Base-by-base conservation (phyloP, 225 moss, liverwort and hornwort genomes). In the Antitrichia curtipendula region DNA sequence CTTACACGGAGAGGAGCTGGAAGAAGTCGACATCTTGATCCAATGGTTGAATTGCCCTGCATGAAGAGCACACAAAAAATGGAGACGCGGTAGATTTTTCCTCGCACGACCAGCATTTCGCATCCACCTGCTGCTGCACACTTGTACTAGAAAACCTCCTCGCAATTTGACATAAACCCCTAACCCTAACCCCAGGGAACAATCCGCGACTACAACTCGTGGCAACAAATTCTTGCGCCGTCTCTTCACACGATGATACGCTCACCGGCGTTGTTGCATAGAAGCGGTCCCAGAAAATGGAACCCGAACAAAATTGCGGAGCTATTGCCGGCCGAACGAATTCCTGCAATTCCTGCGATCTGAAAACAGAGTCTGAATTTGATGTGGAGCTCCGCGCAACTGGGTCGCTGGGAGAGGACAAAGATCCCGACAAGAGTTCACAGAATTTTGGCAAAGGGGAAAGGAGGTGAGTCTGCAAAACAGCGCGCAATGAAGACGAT, bases 1-100 rank as follows among this genome's bases (percentile, higher is more conserved):
- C 95, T 95, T 92, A 97, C 98, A 98, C 90, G 54, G 89, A 90
- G 23, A 98, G 92, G 75, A 97, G 93, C 86, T 93, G 93, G 81
- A 95, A 98, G 85, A 89, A 92, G 86, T 98, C 95, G 81, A 95
- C 82, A 24, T 92, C 88, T 53, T 81, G 86, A 84, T 98, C 94
- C 89, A 95, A 87, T 31, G 98, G 92, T 77, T 94, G 93, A 60
- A 94, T 91, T 68, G 94, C 92, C 88, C 81, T 84, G 83, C 94
- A 94, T 50, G 90, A 86, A 52, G 90, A 83, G 56, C 92, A 94
- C 54, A 89, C 64, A 9, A 93, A 91, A 85, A 91, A 94, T 9
- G 94, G 94, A 63, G 70, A 80, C 53, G n/a, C 86, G 7, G 88
- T 53, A 66, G 88, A 89, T 27, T 59, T 81, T 40, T 91, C 90